Evolutionary conservation across 2,329 filamentous ascomycete species (phyloP), one percentile per base, ranked within the genome.

Genomic region (Cordyceps javanica): DNA sequence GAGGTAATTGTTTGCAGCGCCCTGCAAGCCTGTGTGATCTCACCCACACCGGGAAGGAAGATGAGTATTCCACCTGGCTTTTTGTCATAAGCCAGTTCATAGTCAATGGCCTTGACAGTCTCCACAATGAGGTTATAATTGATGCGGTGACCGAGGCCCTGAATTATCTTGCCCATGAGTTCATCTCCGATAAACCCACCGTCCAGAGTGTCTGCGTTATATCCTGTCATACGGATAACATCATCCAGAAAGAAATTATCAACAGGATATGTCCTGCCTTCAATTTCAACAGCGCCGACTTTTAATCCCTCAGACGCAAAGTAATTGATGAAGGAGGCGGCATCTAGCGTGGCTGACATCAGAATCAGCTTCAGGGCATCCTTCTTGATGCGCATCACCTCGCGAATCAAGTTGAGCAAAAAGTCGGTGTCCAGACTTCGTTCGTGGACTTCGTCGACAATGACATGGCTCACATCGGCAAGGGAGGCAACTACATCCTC

Each of bases 401-500:
- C 89, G 57, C 91, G 85, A 34, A 99, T 77, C 52, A 99, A 81
- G 44, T 92, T 91, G 54, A 99, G 80, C 10, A 97, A 77, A 67
- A 99, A 97, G 69, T 99, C 93, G 0, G 92, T 97, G 67, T 97
- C 94, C 10, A 99, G 77, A 72, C 90, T 96, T 56, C 93, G 85
- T 72, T 99, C 93, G 74, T 99, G 93, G 3, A 97, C 93, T 72
- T 99, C 93, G 69, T 99, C 93, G 45, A 97, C 91, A 19, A 97
- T 89, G 8, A 99, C 85, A 69, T 99, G 94, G 64, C 90, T 97
- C 61, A 99, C 87, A 71, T 97, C 90, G 6, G 90, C 89, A 48
- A 99, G 73, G 39, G 91, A 90, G 21, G 87, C 82, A 54, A 90
- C 82, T 1, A 96, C 86, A 67, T 96, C 90, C 25, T 92, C 87